Evolutionary conservation across 305 asterid genomes (phyloP).

Genomic region (Withania somnifera): DNA sequence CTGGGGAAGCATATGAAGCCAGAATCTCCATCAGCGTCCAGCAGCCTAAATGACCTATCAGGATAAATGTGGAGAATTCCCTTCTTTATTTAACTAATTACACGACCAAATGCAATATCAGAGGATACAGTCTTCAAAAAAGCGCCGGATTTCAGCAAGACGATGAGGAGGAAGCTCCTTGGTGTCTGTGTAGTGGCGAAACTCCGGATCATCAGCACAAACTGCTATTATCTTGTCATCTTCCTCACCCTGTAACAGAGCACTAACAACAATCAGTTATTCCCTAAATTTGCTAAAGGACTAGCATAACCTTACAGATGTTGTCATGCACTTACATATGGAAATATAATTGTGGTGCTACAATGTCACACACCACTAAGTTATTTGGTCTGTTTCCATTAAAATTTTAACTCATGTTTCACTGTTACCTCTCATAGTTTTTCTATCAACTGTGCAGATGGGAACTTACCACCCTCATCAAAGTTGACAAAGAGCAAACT

Average conservation of each 20-base stretch:
- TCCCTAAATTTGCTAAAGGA: neutral
- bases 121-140: constrained; percentile 91
- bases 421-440: neutral
- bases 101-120: neutral
- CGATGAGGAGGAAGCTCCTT: constrained; percentile 80
- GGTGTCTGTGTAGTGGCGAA: constrained; percentile 62
- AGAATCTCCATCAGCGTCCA: neutral
- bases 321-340: neutral
- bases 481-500: neutral
- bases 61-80: neutral
- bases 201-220: constrained; percentile 88
- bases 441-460: neutral
- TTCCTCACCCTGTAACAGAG: constrained; percentile 55
- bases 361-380: neutral
- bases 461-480: neutral
- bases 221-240: constrained; percentile 89
- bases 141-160: constrained; percentile 89
- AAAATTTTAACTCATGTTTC: neutral
- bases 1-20: neutral
- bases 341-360: neutral
- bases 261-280: neutral
- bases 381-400: neutral
- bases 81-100: neutral
- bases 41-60: neutral
- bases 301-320: neutral